These are phyloP conservation scores for Paraglomus brasilianum DNA, from an alignment of 192 early-diverging fungal species.

Conservation along the genomic window DNA sequence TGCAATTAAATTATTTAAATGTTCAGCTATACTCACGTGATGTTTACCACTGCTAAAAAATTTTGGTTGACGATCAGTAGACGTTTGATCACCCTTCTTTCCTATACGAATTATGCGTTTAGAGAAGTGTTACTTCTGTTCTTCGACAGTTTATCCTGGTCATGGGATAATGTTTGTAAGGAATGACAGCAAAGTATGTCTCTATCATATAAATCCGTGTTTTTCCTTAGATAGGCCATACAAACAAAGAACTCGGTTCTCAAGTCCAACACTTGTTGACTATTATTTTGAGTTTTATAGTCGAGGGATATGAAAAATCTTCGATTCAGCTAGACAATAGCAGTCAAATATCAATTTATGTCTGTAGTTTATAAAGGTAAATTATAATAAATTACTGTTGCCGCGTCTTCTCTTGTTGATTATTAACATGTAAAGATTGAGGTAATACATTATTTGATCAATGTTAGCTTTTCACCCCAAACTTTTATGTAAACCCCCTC, in stretches of 20 bases:
- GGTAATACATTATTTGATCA: too few relatives aligned
- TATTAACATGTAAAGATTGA: too few relatives aligned
- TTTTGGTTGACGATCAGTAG: too few relatives aligned
- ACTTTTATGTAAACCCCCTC: background rate
- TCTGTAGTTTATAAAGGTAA: background rate
- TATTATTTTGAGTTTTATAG: background rate
- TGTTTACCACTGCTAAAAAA: too few relatives aligned
- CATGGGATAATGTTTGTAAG: constrained; percentile 99
- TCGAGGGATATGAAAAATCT: background rate
- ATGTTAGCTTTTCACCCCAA: background rate
- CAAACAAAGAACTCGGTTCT: background rate
- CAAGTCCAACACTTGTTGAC: background rate
- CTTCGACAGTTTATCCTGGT: constrained; percentile 93
- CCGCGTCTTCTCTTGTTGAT: too few relatives aligned
- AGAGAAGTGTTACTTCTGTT: constrained; percentile 99
- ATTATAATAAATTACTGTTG: too few relatives aligned
- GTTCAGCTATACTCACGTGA: too few relatives aligned
- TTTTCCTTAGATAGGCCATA: background rate
- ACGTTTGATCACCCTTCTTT: too few relatives aligned
- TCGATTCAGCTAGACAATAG: background rate
- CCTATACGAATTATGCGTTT: constrained; percentile 68
- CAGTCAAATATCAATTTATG: background rate
- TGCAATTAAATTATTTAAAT: too few relatives aligned
- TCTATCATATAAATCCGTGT: background rate
- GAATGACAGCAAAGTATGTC: constrained; percentile 89